Conservation (phyloP, 2,329 filamentous ascomycete genomes). For the Fusarium napiforme region DNA sequence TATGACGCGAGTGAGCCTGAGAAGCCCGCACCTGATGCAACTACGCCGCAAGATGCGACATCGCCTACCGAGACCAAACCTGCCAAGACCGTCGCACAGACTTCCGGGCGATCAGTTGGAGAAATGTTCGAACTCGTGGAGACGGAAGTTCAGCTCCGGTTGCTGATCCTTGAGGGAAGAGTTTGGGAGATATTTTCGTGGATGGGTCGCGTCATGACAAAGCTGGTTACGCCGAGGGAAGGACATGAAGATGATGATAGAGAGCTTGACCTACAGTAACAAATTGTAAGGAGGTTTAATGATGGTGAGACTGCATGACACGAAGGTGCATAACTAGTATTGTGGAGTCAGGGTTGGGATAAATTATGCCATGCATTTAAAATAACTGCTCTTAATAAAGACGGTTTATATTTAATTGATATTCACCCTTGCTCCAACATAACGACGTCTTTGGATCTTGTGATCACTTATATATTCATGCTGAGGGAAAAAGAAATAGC, state of each 20-base stretch:
- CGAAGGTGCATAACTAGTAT: no score
- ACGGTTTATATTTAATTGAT: not conserved
- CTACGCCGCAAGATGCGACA: rapidly evolving
- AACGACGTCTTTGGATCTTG: rapidly evolving
- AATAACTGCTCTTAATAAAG: rapidly evolving
- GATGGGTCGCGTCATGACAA: not conserved
- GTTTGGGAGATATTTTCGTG: not conserved
- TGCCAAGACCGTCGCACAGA: rapidly evolving
- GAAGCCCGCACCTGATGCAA: no score
- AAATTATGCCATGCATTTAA: not conserved
- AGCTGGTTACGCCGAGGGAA: not conserved
- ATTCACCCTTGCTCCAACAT: rapidly evolving
- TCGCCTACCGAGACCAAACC: rapidly evolving
- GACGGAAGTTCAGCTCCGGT: not conserved
- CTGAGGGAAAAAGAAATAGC: rapidly evolving
- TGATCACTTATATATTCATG: no score
- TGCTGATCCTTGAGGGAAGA: not conserved
- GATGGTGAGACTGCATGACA: no score
- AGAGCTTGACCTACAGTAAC: not conserved
- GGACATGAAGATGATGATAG: not conserved
- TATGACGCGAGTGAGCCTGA: not conserved
- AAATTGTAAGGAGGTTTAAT: no score
- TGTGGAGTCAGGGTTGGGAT: no score
- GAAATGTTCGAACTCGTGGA: not conserved
- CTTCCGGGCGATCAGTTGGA: rapidly evolving